Evolutionary conservation across 1,284 basidiomycete species (phyloP).

Genomic region (Amylostereum chailletii): DNA sequence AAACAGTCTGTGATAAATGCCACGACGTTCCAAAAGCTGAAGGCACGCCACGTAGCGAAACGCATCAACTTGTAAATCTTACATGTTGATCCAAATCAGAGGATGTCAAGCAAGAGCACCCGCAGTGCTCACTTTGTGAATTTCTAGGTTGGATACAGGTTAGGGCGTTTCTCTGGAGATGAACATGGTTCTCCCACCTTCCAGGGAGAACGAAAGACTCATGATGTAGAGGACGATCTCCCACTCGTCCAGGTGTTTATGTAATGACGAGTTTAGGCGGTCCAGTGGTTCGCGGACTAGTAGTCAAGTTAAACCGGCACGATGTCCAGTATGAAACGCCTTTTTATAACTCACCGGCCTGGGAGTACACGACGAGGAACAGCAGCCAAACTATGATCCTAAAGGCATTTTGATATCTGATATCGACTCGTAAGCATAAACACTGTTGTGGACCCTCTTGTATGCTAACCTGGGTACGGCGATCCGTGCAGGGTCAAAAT

Average conservation of each 20-base stretch:
- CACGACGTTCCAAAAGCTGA: constrained; percentile 78
- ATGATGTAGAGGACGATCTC: constrained; percentile 74
- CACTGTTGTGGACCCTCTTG: constrained; percentile 7
- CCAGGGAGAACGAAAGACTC: constrained; percentile 66
- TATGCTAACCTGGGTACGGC: constrained; percentile 68
- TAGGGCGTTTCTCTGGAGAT: too few species aligned
- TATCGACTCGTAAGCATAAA: constrained; percentile 2
- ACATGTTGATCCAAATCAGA: neutral
- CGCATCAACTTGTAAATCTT: constrained; percentile 60
- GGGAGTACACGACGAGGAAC: constrained; percentile 81
- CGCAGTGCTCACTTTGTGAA: constrained; percentile 47
- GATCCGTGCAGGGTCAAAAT: constrained; percentile 72
- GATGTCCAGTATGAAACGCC: constrained; percentile 1
- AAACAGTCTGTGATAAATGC: constrained; percentile 67
- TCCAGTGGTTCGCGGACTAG: constrained; percentile 68
- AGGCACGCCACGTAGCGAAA: constrained; percentile 60
- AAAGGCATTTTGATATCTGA: constrained; percentile 70
- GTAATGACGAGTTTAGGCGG: constrained; percentile 36
- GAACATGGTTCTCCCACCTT: constrained; percentile 41
- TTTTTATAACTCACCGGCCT: constrained; percentile 49
- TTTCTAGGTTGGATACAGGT: constrained; percentile 31
- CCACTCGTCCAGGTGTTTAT: constrained; percentile 59
- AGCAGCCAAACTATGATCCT: constrained; percentile 76
- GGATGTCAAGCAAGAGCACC: neutral
- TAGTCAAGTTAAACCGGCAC: neutral